A percentile compares a stretch with the other conserved stretches of the same genome.
Evolutionary conservation across 768 basidiomycete genomes (phyloP).

Genomic region (Galerina sulciceps): DNA sequence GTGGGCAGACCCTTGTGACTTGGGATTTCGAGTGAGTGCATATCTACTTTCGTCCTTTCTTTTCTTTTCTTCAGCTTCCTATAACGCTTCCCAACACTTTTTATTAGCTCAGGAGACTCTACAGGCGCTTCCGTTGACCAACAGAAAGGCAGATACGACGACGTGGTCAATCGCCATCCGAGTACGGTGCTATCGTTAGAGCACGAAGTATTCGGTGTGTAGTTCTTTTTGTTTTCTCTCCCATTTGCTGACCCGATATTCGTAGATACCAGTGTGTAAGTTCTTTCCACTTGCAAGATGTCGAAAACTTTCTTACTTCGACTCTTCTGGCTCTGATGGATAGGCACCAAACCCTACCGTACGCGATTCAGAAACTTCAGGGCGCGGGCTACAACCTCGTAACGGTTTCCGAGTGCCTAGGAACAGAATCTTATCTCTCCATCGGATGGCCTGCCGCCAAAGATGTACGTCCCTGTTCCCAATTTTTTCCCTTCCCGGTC

Average conservation of each 20-base stretch:
- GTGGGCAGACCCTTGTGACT: constrained; percentile 28
- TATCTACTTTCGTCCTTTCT: not conserved
- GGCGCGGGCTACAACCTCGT: constrained; percentile 17
- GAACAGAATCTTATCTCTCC: constrained; percentile 11
- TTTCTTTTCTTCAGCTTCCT: no score
- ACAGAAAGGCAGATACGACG: constrained; percentile 31
- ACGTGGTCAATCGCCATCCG: constrained; percentile 27
- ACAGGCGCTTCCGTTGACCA: constrained; percentile 31
- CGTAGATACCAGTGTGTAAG: no score
- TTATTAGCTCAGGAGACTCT: constrained; percentile 38
- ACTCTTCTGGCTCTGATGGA: no score
- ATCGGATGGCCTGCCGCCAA: constrained; percentile 7
- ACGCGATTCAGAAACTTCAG: constrained; percentile 23
- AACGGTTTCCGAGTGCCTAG: constrained; percentile 20
- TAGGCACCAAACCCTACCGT: constrained; percentile 18
- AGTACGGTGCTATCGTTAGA: constrained; percentile 39
- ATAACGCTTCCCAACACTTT: not conserved
- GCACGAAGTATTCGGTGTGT: constrained; percentile 36
- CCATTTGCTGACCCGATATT: no score
- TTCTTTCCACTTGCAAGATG: no score
- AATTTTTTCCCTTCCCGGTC: no score
- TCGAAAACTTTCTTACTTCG: not conserved
- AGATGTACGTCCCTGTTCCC: constrained; percentile 10
- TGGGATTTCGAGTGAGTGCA: constrained; percentile 38
- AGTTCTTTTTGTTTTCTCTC: no score